Conservation (phyloP, 2,329 filamentous ascomycete species). For the Fusarium sp. region DNA sequence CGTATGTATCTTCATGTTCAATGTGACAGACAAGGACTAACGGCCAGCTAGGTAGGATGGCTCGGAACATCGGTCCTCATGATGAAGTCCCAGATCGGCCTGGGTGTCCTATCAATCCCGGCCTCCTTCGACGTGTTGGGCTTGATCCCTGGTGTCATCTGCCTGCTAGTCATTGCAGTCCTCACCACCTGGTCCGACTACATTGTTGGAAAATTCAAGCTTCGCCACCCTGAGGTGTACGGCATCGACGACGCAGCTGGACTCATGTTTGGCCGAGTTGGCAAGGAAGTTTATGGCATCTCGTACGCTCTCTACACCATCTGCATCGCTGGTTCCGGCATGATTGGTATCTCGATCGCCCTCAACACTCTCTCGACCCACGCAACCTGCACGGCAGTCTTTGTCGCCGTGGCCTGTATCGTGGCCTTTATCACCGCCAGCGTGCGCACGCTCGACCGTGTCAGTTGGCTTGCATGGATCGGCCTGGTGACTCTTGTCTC, state of each 20-base stretch:
- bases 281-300: slow-evolving; percentile 59
- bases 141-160: slow-evolving; percentile 63
- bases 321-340: slow-evolving; percentile 38
- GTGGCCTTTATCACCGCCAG: slow-evolving; percentile 52
- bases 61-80: slow-evolving; percentile 60
- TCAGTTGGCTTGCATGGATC: slow-evolving; percentile 55
- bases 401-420: slow-evolving; percentile 55
- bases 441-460: slow-evolving; percentile 52
- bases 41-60: slow-evolving; percentile 57
- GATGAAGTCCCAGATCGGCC: slow-evolving; percentile 64
- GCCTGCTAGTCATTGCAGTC: slow-evolving; percentile 55
- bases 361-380: slow-evolving; percentile 60
- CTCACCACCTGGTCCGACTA: slow-evolving; percentile 54
- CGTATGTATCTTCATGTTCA: slow-evolving; percentile 26
- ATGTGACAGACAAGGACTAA: background rate
- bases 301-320: slow-evolving; percentile 53
- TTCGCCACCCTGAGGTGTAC: slow-evolving; percentile 66
- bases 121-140: slow-evolving; percentile 62
- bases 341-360: slow-evolving; percentile 56
- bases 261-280: slow-evolving; percentile 64
- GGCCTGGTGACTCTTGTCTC: slow-evolving; percentile 37
- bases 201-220: slow-evolving; percentile 66
- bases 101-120: slow-evolving; percentile 66
- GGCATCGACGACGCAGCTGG: slow-evolving; percentile 68
- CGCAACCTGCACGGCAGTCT: slow-evolving; percentile 58